Conservation (phyloP, 179 eudicot genomes). For the Camellia oleifera region DNA sequence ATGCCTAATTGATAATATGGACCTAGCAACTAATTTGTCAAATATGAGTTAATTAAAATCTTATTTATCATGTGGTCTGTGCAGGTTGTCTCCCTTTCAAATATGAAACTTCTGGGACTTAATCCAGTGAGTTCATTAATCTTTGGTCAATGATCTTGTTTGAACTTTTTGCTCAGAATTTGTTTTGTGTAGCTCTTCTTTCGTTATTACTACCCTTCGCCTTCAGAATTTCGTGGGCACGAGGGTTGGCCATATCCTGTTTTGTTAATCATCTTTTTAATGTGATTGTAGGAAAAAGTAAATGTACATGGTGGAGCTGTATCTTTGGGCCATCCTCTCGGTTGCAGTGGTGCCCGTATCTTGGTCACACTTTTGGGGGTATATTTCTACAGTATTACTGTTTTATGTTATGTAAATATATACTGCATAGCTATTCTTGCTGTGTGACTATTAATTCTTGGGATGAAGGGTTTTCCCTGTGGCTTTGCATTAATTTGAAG, state of each 20-base stretch:
- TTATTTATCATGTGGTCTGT: conserved; percentile 11
- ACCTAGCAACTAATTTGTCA: not conserved
- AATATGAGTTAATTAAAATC: not conserved
- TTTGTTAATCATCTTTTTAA: not conserved
- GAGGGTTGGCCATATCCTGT: not conserved
- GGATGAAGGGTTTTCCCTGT: not conserved
- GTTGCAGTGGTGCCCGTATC: conserved; percentile 97
- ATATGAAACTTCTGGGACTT: conserved; percentile 78
- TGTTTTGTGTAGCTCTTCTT: not conserved
- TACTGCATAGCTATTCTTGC: not conserved
- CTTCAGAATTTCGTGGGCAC: not conserved
- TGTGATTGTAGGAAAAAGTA: conserved; percentile 61
- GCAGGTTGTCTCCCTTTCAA: conserved; percentile 91
- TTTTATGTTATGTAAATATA: not conserved
- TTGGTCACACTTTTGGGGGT: conserved; percentile 89
- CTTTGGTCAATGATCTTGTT: not conserved
- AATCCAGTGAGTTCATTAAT: conserved; percentile 61
- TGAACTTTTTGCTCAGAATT: not conserved
- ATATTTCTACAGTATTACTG: conserved; percentile 13
- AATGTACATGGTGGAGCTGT: conserved; percentile 97
- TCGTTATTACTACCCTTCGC: not conserved
- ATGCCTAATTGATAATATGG: not conserved
- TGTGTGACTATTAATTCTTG: not conserved
- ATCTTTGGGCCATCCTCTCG: conserved; percentile 91
- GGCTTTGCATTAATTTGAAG: not conserved